phyloP scores from a whole-genome alignment of 768 basidiomycete genomes.

The Suillus bovinus region DNA sequence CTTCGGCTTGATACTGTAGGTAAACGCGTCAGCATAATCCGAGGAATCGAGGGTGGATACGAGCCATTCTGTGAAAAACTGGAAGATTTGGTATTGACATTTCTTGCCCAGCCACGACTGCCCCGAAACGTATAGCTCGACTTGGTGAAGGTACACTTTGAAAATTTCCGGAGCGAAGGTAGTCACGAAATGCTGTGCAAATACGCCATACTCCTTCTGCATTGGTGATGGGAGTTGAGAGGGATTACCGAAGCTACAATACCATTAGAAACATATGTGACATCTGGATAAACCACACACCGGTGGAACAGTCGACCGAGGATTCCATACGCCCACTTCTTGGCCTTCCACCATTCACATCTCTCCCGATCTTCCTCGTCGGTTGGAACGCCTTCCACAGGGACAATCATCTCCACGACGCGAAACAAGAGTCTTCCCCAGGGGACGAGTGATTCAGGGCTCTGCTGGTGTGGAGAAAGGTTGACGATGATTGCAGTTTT shows the following conservation, averaged over 20 bases:
- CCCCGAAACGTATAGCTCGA: conserved; percentile 68
- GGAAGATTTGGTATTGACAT: conserved; percentile 80
- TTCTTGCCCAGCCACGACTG: conserved; percentile 82
- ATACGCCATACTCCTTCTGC: conserved; percentile 65
- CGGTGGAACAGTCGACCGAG: conserved; percentile 75
- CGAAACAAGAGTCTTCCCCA: conserved; percentile 86
- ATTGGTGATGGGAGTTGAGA: conserved; percentile 78
- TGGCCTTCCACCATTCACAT: conserved; percentile 87
- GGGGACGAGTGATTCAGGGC: conserved; percentile 71
- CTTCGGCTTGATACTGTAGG: conserved; percentile 81
- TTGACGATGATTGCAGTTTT: conserved; percentile 77
- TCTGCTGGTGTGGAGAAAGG: conserved; percentile 74
- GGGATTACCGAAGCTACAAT: conserved; percentile 75
- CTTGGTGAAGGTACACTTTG: conserved; percentile 68
- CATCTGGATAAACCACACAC: conserved; percentile 28
- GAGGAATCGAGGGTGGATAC: conserved; percentile 18
- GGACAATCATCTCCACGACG: conserved; percentile 72
- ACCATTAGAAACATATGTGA: conserved; percentile 8
- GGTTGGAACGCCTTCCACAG: conserved; percentile 61
- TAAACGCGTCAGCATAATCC: conserved; percentile 15
- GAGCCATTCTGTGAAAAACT: conserved; percentile 88
- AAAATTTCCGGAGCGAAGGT: conserved; percentile 87
- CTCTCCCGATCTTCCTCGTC: conserved; percentile 77
- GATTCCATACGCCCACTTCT: conserved; percentile 91
- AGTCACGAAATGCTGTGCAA: conserved; percentile 76